Percentiles rank a stretch among this genome's conserved stretches.
Evolutionary conservation across 164 flowering plant species (phyloP).

Genomic region (Echeveria elegans): DNA sequence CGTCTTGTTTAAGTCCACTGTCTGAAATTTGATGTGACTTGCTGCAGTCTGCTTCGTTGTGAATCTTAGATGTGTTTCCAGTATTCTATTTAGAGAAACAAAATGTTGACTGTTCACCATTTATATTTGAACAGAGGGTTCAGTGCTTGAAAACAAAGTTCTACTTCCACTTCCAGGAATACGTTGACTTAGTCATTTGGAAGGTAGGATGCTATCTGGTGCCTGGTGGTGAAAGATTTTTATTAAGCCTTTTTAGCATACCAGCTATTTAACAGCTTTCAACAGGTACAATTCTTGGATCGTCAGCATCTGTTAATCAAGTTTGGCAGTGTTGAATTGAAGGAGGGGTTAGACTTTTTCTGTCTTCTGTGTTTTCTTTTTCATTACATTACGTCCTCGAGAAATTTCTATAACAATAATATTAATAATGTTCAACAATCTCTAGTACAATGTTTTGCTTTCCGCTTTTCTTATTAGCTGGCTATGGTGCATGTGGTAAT

Average conservation of each 20-base stretch:
- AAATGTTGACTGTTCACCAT: neutral
- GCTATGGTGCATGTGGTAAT: conserved; percentile 2
- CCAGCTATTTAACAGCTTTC: conserved; percentile 8
- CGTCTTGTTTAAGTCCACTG: neutral
- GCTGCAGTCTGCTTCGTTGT: neutral
- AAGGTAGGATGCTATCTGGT: conserved; percentile 54
- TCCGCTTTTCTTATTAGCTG: neutral
- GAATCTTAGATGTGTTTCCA: neutral
- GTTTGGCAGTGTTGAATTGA: conserved; percentile 94
- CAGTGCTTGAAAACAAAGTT: conserved; percentile 87
- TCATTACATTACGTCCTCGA: neutral
- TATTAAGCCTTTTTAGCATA: neutral
- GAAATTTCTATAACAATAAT: neutral
- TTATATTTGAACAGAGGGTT: conserved; percentile 52
- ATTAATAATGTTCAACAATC: neutral
- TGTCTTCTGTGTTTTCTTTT: neutral
- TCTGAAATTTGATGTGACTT: neutral
- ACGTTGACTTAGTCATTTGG: conserved; percentile 86
- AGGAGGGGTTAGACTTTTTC: conserved; percentile 66
- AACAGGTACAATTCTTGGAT: conserved; percentile 93
- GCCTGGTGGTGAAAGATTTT: neutral
- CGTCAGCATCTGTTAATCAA: conserved; percentile 91
- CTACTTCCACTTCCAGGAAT: conserved; percentile 93
- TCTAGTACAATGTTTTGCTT: neutral
- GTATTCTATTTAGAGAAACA: neutral